phyloP scores from a whole-genome alignment of 495 filamentous ascomycete species.

The Daldinia concentrica region DNA sequence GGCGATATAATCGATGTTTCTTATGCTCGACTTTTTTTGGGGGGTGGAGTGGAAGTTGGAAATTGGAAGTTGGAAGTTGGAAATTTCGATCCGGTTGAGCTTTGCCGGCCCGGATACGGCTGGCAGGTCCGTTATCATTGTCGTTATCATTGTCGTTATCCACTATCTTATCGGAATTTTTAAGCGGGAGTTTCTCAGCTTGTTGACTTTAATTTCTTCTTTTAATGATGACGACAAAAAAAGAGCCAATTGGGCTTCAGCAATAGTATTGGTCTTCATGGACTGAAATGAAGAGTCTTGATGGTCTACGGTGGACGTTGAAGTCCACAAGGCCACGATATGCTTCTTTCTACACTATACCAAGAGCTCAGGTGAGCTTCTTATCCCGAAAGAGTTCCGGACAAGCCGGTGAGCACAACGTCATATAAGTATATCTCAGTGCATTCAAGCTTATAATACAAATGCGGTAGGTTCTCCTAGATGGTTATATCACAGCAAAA shows the following conservation, averaged over 20 bases:
- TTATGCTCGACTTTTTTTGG: constrained; percentile 23
- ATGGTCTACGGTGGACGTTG: constrained; percentile 42
- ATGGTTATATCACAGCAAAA: neutral
- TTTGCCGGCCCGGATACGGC: constrained; percentile 24
- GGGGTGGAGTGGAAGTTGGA: constrained; percentile 16
- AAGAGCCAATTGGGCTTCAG: constrained; percentile 35
- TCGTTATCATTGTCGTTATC: constrained; percentile 23
- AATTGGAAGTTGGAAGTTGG: constrained; percentile 21
- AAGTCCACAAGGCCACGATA: constrained; percentile 40
- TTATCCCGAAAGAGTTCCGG: constrained; percentile 8
- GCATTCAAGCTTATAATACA: neutral
- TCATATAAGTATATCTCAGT: neutral
- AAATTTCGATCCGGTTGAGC: constrained; percentile 19
- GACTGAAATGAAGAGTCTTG: constrained; percentile 48
- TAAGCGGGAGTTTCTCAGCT: neutral
- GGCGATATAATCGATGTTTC: constrained; percentile 5
- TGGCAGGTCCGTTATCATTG: constrained; percentile 12
- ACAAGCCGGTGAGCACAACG: neutral
- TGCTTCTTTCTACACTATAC: constrained; percentile 11
- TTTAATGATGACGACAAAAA: constrained; percentile 2
- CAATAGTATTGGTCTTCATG: constrained; percentile 38
- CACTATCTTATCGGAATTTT: constrained; percentile 9
- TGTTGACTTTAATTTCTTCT: neutral
- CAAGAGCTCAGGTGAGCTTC: constrained; percentile 19
- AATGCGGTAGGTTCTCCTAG: neutral